Conservation (phyloP, 2,329 filamentous ascomycete genomes). For the Tolypocladium capitatum region DNA sequence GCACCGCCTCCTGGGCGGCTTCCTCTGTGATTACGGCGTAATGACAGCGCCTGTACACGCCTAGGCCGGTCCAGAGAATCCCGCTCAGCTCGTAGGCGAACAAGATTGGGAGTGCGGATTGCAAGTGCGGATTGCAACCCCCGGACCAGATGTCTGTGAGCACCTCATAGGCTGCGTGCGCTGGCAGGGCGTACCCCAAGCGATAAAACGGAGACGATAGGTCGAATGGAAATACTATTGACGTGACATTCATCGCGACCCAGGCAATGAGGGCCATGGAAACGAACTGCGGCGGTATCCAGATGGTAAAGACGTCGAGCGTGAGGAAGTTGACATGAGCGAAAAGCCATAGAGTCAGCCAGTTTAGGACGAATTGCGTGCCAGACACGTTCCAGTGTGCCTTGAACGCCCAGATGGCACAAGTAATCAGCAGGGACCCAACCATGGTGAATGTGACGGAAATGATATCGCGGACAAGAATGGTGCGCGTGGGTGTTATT, state of each 20-base stretch:
- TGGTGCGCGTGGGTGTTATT: constrained; percentile 3
- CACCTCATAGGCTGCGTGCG: constrained; percentile 8
- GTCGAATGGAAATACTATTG: constrained; percentile 7
- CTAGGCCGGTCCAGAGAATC: constrained; percentile 4
- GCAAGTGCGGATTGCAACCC: constrained; percentile 9
- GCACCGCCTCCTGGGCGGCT: constrained; percentile 4
- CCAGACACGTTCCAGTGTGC: constrained; percentile 5
- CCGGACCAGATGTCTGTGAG: constrained; percentile 8
- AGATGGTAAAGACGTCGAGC: constrained; percentile 11
- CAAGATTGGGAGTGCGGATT: constrained; percentile 7
- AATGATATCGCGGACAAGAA: constrained; percentile 6
- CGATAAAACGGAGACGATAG: constrained; percentile 8
- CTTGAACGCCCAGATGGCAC: constrained; percentile 8
- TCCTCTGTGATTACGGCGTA: constrained; percentile 6
- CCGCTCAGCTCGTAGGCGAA: constrained; percentile 8
- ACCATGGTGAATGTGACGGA: constrained; percentile 7
- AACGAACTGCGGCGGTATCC: constrained; percentile 8
- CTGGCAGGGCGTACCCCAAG: constrained; percentile 7
- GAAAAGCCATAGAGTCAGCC: constrained; percentile 10
- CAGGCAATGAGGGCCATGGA: constrained; percentile 10
- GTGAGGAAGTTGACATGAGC: constrained; percentile 9
- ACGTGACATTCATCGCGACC: constrained; percentile 9
- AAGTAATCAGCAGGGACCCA: constrained; percentile 5
- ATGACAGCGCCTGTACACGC: constrained; percentile 7
- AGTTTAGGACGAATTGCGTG: constrained; percentile 7